Evolutionary conservation across 2,329 filamentous ascomycete genomes (phyloP).

Genomic region (Cladosporium austrohemisphaericum): DNA sequence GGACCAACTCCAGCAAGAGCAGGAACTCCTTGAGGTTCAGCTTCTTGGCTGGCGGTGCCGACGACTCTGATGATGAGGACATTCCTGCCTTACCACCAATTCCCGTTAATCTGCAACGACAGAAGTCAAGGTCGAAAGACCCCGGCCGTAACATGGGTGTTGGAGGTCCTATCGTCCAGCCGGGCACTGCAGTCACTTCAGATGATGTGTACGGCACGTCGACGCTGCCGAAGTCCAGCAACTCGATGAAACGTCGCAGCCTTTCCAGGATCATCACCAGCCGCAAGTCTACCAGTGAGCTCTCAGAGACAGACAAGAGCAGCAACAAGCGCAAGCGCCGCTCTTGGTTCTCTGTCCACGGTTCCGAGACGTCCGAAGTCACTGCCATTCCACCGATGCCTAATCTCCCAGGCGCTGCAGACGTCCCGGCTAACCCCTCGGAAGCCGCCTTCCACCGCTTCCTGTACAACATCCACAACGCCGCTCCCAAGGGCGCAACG

Average conservation of each 20-base stretch:
- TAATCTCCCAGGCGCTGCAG: not conserved
- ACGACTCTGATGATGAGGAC: constrained; percentile 5
- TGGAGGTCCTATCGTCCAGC: not conserved
- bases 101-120: constrained; percentile 1
- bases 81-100: constrained; percentile 5
- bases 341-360: constrained; percentile 13
- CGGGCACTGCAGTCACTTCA: constrained; percentile 7
- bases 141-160: not conserved
- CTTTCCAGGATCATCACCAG: constrained; percentile 3
- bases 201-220: not conserved
- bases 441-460: constrained; percentile 9
- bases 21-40: constrained; percentile 10
- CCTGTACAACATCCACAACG: constrained; percentile 10
- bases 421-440: not conserved
- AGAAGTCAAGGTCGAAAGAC: constrained; percentile 1
- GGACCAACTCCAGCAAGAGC: constrained; percentile 1
- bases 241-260: constrained; percentile 5
- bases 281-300: not conserved
- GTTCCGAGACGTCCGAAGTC: not conserved
- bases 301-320: not conserved
- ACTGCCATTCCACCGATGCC: constrained; percentile 4
- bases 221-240: not conserved
- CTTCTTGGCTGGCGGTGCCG: constrained; percentile 1
- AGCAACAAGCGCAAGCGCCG: constrained; percentile 13
- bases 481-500: not conserved